A percentile compares a stretch with the other conserved stretches of the same genome.
Conservation (phyloP, 2,329 filamentous ascomycete species). For the Colletotrichum noveboracense region DNA sequence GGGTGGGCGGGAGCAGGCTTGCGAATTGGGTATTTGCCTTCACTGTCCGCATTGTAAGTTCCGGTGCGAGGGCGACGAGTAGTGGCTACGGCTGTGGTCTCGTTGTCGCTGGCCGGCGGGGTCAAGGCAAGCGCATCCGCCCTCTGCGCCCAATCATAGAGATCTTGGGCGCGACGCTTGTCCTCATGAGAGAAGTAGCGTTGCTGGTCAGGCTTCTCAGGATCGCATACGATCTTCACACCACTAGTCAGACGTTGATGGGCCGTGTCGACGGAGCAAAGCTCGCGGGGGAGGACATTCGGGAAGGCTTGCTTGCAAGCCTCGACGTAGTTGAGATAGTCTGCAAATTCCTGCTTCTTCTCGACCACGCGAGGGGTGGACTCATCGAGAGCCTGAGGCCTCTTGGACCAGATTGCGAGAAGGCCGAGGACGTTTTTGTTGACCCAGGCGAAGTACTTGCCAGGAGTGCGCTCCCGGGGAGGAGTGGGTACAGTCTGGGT, state of each 20-base stretch:
- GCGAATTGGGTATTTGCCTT: not conserved
- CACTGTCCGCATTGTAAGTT: not conserved
- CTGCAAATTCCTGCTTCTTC: not conserved
- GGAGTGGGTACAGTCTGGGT: not conserved
- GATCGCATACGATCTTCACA: not conserved
- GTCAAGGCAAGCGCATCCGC: not conserved
- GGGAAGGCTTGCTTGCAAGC: not conserved
- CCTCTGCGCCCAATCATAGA: not conserved
- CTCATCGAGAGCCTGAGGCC: not conserved
- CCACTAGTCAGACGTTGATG: not conserved
- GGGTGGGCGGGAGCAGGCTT: not conserved
- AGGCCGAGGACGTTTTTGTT: not conserved
- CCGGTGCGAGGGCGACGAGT: not conserved
- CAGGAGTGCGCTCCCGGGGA: not conserved
- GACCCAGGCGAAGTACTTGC: not conserved
- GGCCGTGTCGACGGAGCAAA: not conserved
- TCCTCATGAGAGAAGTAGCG: not conserved
- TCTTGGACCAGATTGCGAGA: not conserved
- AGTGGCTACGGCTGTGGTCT: not conserved
- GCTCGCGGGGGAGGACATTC: not conserved
- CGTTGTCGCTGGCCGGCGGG: not conserved
- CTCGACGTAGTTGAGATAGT: not conserved
- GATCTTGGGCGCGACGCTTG: not conserved
- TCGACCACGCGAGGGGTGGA: not conserved
- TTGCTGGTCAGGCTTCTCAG: not conserved